Evolutionary conservation across 192 early-diverging fungal genomes (phyloP).

Genomic region (Spizellomyces sp.): DNA sequence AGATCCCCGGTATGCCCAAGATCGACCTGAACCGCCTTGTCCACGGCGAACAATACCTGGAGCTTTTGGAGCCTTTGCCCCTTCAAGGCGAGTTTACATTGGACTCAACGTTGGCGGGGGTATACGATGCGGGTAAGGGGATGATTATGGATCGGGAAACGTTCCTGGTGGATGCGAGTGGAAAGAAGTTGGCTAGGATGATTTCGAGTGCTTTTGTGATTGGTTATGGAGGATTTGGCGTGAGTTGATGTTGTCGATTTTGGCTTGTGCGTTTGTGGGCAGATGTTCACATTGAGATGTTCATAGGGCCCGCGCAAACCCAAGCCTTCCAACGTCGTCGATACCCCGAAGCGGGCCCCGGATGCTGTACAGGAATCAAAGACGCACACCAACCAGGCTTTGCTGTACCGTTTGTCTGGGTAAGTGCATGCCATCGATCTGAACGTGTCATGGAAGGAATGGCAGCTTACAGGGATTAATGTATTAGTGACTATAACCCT

Average conservation of each 20-base stretch:
- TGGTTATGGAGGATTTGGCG: conserved; percentile 70
- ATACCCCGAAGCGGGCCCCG: conserved; percentile 57
- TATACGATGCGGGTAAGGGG: conserved; percentile 75
- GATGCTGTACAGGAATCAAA: conserved; percentile 53
- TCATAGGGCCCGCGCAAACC: conserved; percentile 69
- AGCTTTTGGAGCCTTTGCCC: conserved; percentile 63
- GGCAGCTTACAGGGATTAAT: neutral
- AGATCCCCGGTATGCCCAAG: conserved; percentile 61
- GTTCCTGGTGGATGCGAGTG: conserved; percentile 47
- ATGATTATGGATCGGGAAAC: conserved; percentile 71
- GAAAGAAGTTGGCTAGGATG: conserved; percentile 40
- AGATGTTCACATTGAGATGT: neutral
- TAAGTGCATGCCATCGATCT: conserved; percentile 26
- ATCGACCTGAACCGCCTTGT: conserved; percentile 71
- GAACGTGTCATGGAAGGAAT: neutral
- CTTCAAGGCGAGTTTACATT: conserved; percentile 61
- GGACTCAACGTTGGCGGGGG: conserved; percentile 56
- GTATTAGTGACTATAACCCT: conserved; percentile 71
- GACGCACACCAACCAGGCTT: conserved; percentile 59
- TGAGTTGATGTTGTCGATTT: conserved; percentile 24
- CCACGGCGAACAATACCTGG: conserved; percentile 73
- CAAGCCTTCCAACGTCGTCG: conserved; percentile 44
- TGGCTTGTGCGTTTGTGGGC: neutral
- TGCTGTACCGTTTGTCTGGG: conserved; percentile 76
- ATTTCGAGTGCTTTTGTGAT: conserved; percentile 65